These are phyloP conservation scores for Thuidium tamariscinum DNA, from an alignment of 225 moss, liverwort and hornwort species.

Conservation along the genomic window DNA sequence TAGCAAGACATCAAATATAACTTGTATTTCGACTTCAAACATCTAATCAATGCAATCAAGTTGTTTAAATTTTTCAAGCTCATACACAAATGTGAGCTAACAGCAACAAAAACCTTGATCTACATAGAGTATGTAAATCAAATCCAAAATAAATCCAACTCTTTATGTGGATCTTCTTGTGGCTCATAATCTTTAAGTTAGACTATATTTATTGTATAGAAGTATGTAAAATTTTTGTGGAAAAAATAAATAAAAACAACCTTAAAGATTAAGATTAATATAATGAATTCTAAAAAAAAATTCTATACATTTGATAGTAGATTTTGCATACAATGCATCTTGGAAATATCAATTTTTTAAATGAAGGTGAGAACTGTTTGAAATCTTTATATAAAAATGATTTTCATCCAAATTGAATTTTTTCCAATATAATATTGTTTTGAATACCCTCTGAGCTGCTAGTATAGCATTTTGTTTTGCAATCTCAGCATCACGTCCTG, in stretches of 20 bases:
- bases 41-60: background rate
- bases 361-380: background rate
- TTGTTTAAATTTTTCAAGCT: background rate
- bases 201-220: background rate
- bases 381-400: too few relatives aligned
- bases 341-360: fast-evolving
- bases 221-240: background rate
- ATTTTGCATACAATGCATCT: fast-evolving
- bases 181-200: background rate
- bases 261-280: background rate
- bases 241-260: background rate
- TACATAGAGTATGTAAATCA: background rate
- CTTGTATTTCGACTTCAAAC: background rate
- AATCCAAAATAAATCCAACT: background rate
- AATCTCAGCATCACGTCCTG: slow-evolving; percentile 30
- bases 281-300: too few relatives aligned
- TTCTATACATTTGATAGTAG: too few relatives aligned
- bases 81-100: too few relatives aligned
- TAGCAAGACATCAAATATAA: background rate
- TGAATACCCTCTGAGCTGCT: slow-evolving; percentile 21
- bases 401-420: too few relatives aligned
- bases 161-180: fast-evolving
- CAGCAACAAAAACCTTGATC: fast-evolving
- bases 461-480: slow-evolving; percentile 7
- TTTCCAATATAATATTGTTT: background rate